A percentile compares a stretch with the other conserved stretches of the same genome.
Conservation (phyloP, 1,139 yeast species). For the Yamadazyma pseudoaaseri region DNA sequence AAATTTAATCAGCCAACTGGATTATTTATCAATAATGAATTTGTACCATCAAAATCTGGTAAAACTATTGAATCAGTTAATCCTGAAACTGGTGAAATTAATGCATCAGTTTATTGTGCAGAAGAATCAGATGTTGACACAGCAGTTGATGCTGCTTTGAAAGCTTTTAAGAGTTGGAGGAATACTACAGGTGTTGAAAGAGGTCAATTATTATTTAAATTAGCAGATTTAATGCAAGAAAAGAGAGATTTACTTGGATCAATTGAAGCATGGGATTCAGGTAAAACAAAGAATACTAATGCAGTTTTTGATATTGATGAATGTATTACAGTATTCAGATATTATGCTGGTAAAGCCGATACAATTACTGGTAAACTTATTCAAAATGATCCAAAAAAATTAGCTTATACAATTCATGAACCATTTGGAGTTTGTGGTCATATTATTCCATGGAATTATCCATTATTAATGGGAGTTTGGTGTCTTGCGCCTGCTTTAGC, state of each 20-base stretch:
- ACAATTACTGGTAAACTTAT: conserved; percentile 70
- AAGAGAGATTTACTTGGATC: conserved; percentile 58
- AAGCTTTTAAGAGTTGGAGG: conserved; percentile 61
- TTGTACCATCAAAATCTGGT: conserved; percentile 60
- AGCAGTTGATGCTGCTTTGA: conserved; percentile 74
- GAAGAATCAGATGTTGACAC: conserved; percentile 65
- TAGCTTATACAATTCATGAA: conserved; percentile 78
- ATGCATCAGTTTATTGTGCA: conserved; percentile 68
- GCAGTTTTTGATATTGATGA: conserved; percentile 59
- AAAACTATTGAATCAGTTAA: conserved; percentile 60
- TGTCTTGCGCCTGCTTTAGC: conserved; percentile 65
- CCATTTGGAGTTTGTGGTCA: conserved; percentile 83
- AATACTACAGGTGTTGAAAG: conserved; percentile 50
- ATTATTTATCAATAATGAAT: conserved; percentile 60
- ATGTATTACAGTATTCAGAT: conserved; percentile 56
- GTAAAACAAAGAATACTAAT: conserved; percentile 60
- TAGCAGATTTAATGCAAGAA: conserved; percentile 60
- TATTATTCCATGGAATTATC: conserved; percentile 69
- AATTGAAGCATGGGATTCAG: conserved; percentile 80
- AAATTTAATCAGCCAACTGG: conserved; percentile 69
- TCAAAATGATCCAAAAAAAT: conserved; percentile 62
- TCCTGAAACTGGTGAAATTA: conserved; percentile 68
- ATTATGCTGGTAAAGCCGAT: conserved; percentile 86
- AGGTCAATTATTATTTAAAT: conserved; percentile 51
- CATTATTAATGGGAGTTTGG: conserved; percentile 60